Evolutionary conservation across 129 eudicot genomes (phyloP), one percentile per base, ranked within the genome.

Genomic region (Helichrysum umbraculigerum): DNA sequence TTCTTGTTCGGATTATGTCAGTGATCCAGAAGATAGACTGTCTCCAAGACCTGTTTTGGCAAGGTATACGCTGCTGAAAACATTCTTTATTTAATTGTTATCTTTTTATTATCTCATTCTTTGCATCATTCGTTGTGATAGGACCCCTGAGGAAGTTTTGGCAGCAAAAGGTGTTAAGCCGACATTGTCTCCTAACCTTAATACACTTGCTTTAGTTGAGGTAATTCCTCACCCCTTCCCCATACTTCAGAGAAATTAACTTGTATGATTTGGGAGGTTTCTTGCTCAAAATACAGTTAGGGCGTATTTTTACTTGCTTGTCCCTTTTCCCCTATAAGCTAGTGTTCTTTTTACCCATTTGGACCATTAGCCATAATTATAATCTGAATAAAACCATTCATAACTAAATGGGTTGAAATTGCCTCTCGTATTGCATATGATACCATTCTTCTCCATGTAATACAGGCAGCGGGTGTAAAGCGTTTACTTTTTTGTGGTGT

Each of bases 91-190:
- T 12, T 59, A 6, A 28, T 32, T 64, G 5, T 62, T 54, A 21
- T 54, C 4, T 70, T 30, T 42, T 30, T 0, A 17, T 19, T 70
- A 70, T 35, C 39, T 39, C 29, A 37, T 15, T 74, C 5, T 51
- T 57, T 42, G 62, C 62, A 57, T 17, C 73, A 39, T 47, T 51
- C n/a, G 35, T 66, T 74, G 52, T 34, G 28, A 65, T 72, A 93
- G 98, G 96, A 94, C 97, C 6, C 98, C 98, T 6, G 97, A 94
- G 83, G 98, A 94, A 91, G 97, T 94, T 64, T 79, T 94, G 37
- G 98, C 98, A 6, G 97, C 98, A 66, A 94, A 67, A 94, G 98
- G 98, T 75, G 98, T 94, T 44, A 94, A 94, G 71, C 98, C 98
- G 30, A 94, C 97, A 71, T 74, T 94, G 68, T 94, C 97, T 74